Base-by-base conservation (phyloP, 2,329 filamentous ascomycete species). In the Phialemoniopsis sp. region DNA sequence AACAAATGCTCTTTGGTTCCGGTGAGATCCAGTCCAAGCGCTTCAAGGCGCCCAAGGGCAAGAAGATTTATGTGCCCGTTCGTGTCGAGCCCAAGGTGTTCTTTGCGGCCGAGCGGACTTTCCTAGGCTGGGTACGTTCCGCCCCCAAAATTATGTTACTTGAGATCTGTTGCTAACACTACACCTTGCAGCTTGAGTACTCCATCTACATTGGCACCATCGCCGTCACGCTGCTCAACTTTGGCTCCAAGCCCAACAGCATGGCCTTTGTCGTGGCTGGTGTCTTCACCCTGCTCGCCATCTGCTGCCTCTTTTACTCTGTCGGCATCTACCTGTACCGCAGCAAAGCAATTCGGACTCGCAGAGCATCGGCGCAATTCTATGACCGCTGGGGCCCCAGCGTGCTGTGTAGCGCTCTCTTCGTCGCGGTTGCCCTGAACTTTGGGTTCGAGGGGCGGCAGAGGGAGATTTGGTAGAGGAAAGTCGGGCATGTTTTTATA, bases 81-180 rank as follows among this genome's bases (percentile, higher is more conserved):
- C 82, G 93, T 36, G 90, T 98, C 28, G 93, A 98, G 63, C 93
- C 93, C 28, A 98, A 98, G 67, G 93, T 98, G 37, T 95, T 89
- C 63, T 95, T 98, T 58, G 93, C 93, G 16, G 90, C 89, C 1
- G 93, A 98, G 64, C 80, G 93, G 48, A 98, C 93, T 1, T 98
- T 96, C 66, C 76, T 98, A 41, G 87, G 89, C 46, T 98, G 93
- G 89, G 82, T 86, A 66, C 68, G 80, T 67, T 32, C 7, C 68
- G 80, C 66, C 32, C 7, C 38, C 18, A 29, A 16, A 10, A 9
- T 7, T n/a, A n/a, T n/a, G n/a, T 37, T 37, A 32, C 19, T 40
- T 38, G 32, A 9, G 26, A 15, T 32, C 6, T 26, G 21, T 26
- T 26, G 21, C 21, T 57, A 43, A 55, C 47, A 49, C 30, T 46